A percentile compares a stretch with the other conserved stretches of the same genome.
Conservation (phyloP, 306 rosid genomes). For the Leucaena leucocephala region DNA sequence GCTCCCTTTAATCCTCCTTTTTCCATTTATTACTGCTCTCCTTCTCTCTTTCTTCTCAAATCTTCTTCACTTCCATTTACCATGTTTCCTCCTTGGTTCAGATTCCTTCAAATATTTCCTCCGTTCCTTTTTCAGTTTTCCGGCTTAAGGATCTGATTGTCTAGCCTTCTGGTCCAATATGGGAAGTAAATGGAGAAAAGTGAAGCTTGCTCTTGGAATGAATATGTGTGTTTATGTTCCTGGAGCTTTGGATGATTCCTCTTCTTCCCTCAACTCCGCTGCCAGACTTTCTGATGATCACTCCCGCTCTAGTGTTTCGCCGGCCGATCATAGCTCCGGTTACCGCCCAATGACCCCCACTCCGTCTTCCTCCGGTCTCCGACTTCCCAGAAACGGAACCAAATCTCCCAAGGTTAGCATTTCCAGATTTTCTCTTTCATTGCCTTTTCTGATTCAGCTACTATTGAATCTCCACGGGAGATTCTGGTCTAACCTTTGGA, state of each 20-base stretch:
- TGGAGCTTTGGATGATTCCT: constrained; percentile 48
- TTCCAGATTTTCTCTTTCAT: background rate
- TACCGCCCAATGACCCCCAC: constrained; percentile 54
- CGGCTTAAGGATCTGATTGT: constrained; percentile 28
- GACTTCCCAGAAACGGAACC: constrained; percentile 56
- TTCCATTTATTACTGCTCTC: background rate
- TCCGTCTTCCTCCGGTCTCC: constrained; percentile 62
- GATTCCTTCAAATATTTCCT: background rate
- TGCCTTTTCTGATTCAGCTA: constrained; percentile 15
- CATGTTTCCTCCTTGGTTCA: background rate
- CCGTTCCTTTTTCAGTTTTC: background rate
- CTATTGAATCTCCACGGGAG: constrained; percentile 39
- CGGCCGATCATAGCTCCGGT: constrained; percentile 39
- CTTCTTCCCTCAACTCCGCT: constrained; percentile 37
- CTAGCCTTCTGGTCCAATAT: constrained; percentile 31
- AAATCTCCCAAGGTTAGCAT: constrained; percentile 78
- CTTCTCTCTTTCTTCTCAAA: background rate
- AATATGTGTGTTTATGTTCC: constrained; percentile 62
- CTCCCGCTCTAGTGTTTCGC: constrained; percentile 38
- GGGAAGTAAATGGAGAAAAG: constrained; percentile 86
- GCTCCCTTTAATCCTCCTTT: background rate
- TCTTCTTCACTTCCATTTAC: background rate
- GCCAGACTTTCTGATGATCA: constrained; percentile 42
- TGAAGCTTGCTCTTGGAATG: constrained; percentile 69
- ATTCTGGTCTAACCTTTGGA: constrained; percentile 34